phyloP scores from a whole-genome alignment of 768 basidiomycete genomes.

The Lentinula raphanica region DNA sequence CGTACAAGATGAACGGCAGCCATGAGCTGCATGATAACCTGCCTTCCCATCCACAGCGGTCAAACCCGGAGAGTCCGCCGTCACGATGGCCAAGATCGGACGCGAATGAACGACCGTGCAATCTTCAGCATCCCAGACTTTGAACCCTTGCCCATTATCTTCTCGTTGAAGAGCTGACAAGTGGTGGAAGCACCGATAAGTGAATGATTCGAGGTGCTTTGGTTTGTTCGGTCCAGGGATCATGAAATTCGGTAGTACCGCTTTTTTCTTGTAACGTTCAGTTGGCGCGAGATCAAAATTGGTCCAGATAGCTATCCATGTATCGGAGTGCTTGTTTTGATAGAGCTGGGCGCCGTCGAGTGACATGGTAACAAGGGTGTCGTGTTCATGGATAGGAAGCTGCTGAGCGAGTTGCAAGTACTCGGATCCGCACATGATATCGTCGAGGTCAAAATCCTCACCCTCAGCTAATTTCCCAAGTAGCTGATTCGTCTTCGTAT shows the following conservation, averaged over 20 bases:
- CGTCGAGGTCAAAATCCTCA: constrained; percentile 16
- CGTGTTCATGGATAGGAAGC: background rate
- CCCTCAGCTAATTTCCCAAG: background rate
- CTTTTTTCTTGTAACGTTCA: constrained; percentile 22
- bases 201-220: constrained; percentile 23
- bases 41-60: constrained; percentile 22
- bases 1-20: constrained; percentile 24
- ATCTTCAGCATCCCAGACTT: constrained; percentile 20
- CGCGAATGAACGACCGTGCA: background rate
- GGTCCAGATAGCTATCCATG: constrained; percentile 29
- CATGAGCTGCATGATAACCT: constrained; percentile 21
- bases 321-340: constrained; percentile 33
- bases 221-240: constrained; percentile 31
- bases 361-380: constrained; percentile 23
- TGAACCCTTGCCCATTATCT: constrained; percentile 18
- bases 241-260: constrained; percentile 24
- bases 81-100: constrained; percentile 9
- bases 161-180: constrained; percentile 20
- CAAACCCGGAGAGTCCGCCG: constrained; percentile 14
- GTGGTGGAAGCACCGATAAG: constrained; percentile 26
- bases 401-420: constrained; percentile 16
- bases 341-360: constrained; percentile 38
- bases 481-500: no score
- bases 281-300: constrained; percentile 26
- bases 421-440: constrained; percentile 26